A percentile compares a stretch with the other conserved stretches of the same genome.
Conservation (phyloP, 1,284 basidiomycete genomes). For the Ceratobasidium sp. region DNA sequence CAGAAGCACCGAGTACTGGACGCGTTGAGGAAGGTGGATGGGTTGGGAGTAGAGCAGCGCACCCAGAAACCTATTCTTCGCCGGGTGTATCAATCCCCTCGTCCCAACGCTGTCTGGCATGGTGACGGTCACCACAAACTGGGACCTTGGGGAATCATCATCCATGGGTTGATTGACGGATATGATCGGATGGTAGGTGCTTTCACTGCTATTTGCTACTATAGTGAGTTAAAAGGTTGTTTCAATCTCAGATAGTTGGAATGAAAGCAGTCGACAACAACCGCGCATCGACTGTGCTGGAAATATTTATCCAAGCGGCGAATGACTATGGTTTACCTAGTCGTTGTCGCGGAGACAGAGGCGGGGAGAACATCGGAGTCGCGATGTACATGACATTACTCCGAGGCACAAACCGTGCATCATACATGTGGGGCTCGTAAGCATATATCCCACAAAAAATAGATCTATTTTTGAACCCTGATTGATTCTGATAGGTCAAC, state of each 20-base stretch:
- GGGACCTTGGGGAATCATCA: conserved; percentile 5
- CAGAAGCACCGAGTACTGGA: neutral
- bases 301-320: conserved; percentile 54
- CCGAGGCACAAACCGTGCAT: conserved; percentile 47
- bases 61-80: neutral
- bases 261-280: conserved; percentile 61
- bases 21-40: neutral
- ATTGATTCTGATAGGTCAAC: conserved; percentile 16
- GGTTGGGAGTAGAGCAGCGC: neutral
- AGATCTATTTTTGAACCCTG: neutral
- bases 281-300: conserved; percentile 58
- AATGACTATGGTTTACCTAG: conserved; percentile 52
- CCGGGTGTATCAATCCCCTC: neutral
- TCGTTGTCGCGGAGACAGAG: conserved; percentile 51
- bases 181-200: conserved; percentile 49
- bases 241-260: neutral
- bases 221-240: conserved; percentile 23
- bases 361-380: conserved; percentile 51
- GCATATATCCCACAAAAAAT: conserved; percentile 44
- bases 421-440: conserved; percentile 53
- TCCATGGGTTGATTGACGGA: conserved; percentile 49
- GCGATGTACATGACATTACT: conserved; percentile 48
- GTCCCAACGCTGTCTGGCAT: neutral
- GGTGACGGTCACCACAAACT: conserved; percentile 6
- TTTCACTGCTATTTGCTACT: neutral